Evolutionary conservation across 345 rosid species (phyloP).

Genomic region (Hevea brasiliensis): DNA sequence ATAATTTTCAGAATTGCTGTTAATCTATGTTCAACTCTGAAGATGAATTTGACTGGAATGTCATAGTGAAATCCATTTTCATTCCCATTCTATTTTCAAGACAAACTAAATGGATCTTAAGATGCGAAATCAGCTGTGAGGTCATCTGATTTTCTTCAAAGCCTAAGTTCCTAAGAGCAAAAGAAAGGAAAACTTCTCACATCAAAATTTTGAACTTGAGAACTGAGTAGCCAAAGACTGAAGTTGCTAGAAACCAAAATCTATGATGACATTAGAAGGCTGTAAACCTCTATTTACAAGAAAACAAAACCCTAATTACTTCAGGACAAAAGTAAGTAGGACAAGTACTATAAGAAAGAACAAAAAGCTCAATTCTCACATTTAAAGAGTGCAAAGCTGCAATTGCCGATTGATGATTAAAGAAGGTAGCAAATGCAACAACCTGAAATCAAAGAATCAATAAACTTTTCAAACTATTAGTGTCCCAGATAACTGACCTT

Average conservation of each 20-base stretch:
- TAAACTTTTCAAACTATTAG: not conserved
- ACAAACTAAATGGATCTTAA: no score
- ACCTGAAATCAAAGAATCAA: constrained; percentile 46
- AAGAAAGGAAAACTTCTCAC: not conserved
- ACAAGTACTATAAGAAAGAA: not conserved
- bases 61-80: no score
- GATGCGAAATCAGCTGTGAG: no score
- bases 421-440: constrained; percentile 87
- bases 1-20: no score
- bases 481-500: not conserved
- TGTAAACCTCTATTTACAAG: not conserved
- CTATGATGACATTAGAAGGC: not conserved
- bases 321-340: not conserved
- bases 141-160: no score
- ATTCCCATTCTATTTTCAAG: no score
- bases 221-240: not conserved
- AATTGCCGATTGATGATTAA: constrained; percentile 66
- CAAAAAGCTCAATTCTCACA: constrained; percentile 42
- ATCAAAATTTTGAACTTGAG: not conserved
- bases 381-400: constrained; percentile 68
- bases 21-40: no score
- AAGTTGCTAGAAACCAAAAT: not conserved
- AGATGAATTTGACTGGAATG: no score
- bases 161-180: no score
- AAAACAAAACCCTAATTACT: not conserved